These are phyloP conservation scores for Voacanga thouarsii DNA, from an alignment of 257 asterid species.

Conservation along the genomic window DNA sequence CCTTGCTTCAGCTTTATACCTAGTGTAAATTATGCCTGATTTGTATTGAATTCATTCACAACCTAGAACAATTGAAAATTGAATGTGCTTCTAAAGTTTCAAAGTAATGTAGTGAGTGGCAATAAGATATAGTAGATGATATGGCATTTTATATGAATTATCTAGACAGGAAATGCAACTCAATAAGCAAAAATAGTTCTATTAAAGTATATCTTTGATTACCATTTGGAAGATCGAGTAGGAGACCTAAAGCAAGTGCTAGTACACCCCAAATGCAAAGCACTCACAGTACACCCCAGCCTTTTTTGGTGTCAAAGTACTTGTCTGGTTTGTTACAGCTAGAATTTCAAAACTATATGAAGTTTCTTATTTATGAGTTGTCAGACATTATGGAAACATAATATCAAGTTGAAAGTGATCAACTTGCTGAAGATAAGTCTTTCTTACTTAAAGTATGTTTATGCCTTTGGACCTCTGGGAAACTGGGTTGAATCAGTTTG, in stretches of 20 bases:
- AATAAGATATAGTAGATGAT: neutral
- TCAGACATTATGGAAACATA: neutral
- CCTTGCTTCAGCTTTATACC: conserved; percentile 3
- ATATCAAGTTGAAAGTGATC: neutral
- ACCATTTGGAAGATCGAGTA: conserved; percentile 98
- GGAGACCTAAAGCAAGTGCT: too few relatives aligned
- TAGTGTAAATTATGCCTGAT: neutral
- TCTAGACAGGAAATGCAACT: conserved; percentile 1
- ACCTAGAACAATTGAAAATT: neutral
- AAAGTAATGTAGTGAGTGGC: neutral
- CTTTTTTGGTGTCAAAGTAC: conserved; percentile 5
- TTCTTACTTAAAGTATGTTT: neutral
- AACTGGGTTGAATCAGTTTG: neutral
- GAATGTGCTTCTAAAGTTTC: neutral
- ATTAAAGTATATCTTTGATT: conserved; percentile 20
- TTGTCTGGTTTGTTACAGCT: neutral
- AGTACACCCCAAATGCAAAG: too few relatives aligned
- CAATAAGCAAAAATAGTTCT: neutral
- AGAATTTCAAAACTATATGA: neutral
- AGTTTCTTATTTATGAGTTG: neutral
- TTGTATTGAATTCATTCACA: neutral
- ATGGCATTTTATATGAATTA: neutral
- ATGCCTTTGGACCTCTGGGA: neutral
- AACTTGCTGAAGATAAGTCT: neutral
- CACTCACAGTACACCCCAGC: too few relatives aligned